Conservation (phyloP, 345 rosid species). For the Ceriops decandra region DNA sequence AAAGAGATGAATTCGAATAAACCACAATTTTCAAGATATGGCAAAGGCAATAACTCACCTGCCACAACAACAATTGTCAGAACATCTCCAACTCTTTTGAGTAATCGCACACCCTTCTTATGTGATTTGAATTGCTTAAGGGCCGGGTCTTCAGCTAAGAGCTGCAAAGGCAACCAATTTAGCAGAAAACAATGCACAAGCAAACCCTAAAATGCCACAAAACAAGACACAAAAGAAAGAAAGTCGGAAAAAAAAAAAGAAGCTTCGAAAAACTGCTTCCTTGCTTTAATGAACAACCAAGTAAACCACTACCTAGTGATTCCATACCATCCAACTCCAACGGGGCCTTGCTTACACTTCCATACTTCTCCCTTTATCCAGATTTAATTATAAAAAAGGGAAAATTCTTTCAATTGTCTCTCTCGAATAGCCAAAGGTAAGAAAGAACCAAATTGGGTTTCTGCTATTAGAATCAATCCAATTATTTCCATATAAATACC, state of each 20-base stretch:
- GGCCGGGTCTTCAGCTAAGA: constrained; percentile 71
- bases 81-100: constrained; percentile 75
- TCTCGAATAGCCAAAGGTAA: background rate
- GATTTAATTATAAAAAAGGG: background rate
- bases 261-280: background rate
- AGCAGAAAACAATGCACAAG: constrained; percentile 1
- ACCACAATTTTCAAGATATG: background rate
- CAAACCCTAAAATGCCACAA: background rate
- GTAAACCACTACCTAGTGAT: background rate
- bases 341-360: background rate
- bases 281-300: background rate
- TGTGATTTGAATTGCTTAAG: constrained; percentile 74
- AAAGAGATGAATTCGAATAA: background rate
- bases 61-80: constrained; percentile 82
- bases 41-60: constrained; percentile 39
- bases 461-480: no score
- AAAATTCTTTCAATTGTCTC: background rate
- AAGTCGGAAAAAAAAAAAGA: no score
- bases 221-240: background rate
- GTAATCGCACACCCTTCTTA: constrained; percentile 47
- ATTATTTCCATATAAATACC: no score
- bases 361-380: background rate
- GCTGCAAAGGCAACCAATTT: constrained; percentile 42
- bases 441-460: background rate
- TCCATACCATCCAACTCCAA: background rate